Conservation (phyloP, 768 basidiomycete genomes). For the Tubosaeta sp. region DNA sequence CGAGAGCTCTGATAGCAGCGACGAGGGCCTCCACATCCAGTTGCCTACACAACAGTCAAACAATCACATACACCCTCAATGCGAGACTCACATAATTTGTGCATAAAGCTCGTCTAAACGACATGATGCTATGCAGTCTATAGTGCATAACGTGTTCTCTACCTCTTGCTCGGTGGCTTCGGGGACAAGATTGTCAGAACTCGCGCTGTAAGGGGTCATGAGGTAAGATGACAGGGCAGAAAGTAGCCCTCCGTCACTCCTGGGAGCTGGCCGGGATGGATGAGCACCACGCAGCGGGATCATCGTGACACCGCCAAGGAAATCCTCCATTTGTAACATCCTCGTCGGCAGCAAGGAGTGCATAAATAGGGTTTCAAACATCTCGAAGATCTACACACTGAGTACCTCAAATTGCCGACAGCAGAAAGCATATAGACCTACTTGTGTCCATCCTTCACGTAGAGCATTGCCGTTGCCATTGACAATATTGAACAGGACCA, state of each 20-base stretch:
- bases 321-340: conserved; percentile 98
- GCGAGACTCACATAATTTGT: conserved; percentile 75
- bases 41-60: conserved; percentile 46
- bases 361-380: conserved; percentile 94
- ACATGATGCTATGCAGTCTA: conserved; percentile 94
- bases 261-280: conserved; percentile 54
- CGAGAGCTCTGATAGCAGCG: conserved; percentile 81
- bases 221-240: conserved; percentile 94
- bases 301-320: conserved; percentile 89
- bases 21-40: conserved; percentile 76
- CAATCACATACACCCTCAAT: neutral
- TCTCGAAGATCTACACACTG: conserved; percentile 81
- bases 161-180: conserved; percentile 90
- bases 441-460: conserved; percentile 92
- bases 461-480: conserved; percentile 94
- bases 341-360: conserved; percentile 86
- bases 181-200: conserved; percentile 70
- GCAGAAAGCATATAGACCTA: conserved; percentile 28
- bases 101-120: conserved; percentile 90
- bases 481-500: conserved; percentile 95
- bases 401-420: neutral
- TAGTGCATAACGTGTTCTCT: conserved; percentile 90
- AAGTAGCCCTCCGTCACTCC: conserved; percentile 86
- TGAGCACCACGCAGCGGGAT: conserved; percentile 83
- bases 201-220: conserved; percentile 86